Percentiles rank a stretch among this genome's conserved stretches.
Evolutionary conservation across 2,329 filamentous ascomycete genomes (phyloP).

Genomic region (Thelonectria blattea): DNA sequence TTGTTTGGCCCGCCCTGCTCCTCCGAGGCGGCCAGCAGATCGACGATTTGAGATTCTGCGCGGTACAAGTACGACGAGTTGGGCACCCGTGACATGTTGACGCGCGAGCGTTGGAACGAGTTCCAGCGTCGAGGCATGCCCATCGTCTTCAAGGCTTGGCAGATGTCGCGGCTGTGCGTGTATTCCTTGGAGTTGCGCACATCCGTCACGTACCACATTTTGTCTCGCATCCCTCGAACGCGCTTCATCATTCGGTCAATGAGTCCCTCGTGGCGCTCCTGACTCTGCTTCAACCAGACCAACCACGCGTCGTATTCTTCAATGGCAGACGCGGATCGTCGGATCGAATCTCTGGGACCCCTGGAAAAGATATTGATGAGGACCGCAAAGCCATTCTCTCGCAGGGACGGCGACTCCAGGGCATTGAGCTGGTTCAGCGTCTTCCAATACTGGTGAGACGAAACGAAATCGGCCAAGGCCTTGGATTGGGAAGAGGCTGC

Average conservation of each 20-base stretch:
- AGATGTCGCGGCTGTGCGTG: slow-evolving; percentile 84
- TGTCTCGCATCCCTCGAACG: slow-evolving; percentile 80
- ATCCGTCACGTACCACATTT: slow-evolving; percentile 98
- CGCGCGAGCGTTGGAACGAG: slow-evolving; percentile 57
- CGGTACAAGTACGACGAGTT: slow-evolving; percentile 74
- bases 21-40: slow-evolving; percentile 80
- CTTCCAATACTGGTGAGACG: slow-evolving; percentile 84
- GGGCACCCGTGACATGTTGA: slow-evolving; percentile 54
- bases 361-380: slow-evolving; percentile 76
- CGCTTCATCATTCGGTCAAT: slow-evolving; percentile 78
- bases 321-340: slow-evolving; percentile 72
- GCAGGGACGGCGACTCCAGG: slow-evolving; percentile 65
- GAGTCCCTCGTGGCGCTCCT: slow-evolving; percentile 76
- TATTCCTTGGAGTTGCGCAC: slow-evolving; percentile 90
- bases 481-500: slow-evolving; percentile 79
- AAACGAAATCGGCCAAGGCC: slow-evolving; percentile 81
- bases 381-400: slow-evolving; percentile 72
- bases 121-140: slow-evolving; percentile 66
- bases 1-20: slow-evolving; percentile 93
- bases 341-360: slow-evolving; percentile 72
- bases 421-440: slow-evolving; percentile 76
- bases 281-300: slow-evolving; percentile 81
- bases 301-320: slow-evolving; percentile 84
- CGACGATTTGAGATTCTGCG: slow-evolving; percentile 83
- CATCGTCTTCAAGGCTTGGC: slow-evolving; percentile 90